These are phyloP conservation scores for Phyllachora maydis DNA, from an alignment of 2,329 filamentous ascomycete species.

Conservation along the genomic window DNA sequence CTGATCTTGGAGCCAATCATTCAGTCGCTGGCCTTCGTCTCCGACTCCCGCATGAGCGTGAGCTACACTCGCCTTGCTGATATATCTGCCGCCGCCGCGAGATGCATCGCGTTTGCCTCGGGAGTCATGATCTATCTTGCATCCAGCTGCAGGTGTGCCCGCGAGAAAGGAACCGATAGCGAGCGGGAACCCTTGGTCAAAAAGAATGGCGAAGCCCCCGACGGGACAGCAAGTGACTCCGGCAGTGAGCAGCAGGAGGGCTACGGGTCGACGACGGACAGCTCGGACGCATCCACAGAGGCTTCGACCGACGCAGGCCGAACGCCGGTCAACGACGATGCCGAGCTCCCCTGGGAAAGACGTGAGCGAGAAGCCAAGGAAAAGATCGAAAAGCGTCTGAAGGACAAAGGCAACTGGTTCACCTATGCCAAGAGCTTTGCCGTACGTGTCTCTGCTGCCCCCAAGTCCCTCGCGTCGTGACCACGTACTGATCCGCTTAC, in stretches of 20 bases:
- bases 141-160: constrained; percentile 4
- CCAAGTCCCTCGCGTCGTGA: not conserved
- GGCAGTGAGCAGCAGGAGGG: constrained; percentile 6
- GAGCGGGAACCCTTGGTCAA: constrained; percentile 37
- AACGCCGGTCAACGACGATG: constrained; percentile 10
- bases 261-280: constrained; percentile 22
- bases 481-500: constrained; percentile 2
- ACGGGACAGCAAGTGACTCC: constrained; percentile 9
- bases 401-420: constrained; percentile 57
- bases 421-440: constrained; percentile 56
- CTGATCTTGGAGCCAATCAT: constrained; percentile 31
- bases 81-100: constrained; percentile 10
- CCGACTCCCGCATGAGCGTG: constrained; percentile 1
- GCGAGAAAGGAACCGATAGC: constrained; percentile 19
- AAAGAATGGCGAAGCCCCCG: constrained; percentile 12
- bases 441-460: constrained; percentile 13
- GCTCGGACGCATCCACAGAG: constrained; percentile 6
- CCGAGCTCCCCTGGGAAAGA: constrained; percentile 33
- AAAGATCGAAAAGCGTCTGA: constrained; percentile 45
- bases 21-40: constrained; percentile 9
- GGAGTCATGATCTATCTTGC: constrained; percentile 12
- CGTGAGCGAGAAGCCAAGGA: constrained; percentile 30
- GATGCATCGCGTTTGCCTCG: constrained; percentile 14
- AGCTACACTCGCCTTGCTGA: constrained; percentile 9
- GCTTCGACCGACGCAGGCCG: constrained; percentile 11